A percentile compares a stretch with the other conserved stretches of the same genome.
Evolutionary conservation across 2,329 filamentous ascomycete genomes (phyloP).

Genomic region (Aspergillus eucalypticola): DNA sequence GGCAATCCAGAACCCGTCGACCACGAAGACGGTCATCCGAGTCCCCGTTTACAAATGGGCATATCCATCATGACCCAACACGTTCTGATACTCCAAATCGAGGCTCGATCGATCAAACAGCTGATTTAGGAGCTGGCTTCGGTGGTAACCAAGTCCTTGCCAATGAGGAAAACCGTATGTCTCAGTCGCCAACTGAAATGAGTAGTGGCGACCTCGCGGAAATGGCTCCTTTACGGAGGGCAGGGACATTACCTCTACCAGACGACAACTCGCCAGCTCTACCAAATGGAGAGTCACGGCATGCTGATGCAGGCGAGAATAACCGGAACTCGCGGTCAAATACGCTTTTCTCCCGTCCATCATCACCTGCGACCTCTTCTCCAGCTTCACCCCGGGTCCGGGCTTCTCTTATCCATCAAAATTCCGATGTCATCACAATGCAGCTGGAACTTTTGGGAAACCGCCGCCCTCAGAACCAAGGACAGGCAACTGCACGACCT

Average conservation of each 20-base stretch:
- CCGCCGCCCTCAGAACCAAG: slow-evolving; percentile 26
- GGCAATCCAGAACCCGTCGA: slow-evolving; percentile 22
- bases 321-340: slow-evolving; percentile 39
- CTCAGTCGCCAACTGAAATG: slow-evolving; percentile 43
- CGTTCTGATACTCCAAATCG: slow-evolving; percentile 15
- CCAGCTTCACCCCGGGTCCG: slow-evolving; percentile 44
- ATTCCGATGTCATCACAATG: slow-evolving; percentile 48
- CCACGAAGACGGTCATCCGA: slow-evolving; percentile 16
- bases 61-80: slow-evolving; percentile 18
- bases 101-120: slow-evolving; percentile 13
- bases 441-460: slow-evolving; percentile 43
- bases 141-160: slow-evolving; percentile 25
- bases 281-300: slow-evolving; percentile 15
- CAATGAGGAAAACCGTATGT: slow-evolving; percentile 39
- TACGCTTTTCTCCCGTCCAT: slow-evolving; percentile 42
- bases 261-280: slow-evolving; percentile 11
- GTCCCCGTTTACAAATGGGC: slow-evolving; percentile 18
- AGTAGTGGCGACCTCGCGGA: slow-evolving; percentile 35
- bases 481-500: slow-evolving; percentile 17
- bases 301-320: slow-evolving; percentile 13
- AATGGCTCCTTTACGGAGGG: slow-evolving; percentile 26
- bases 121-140: slow-evolving; percentile 22
- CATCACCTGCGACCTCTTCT: slow-evolving; percentile 44
- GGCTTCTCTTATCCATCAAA: slow-evolving; percentile 46
- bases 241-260: slow-evolving; percentile 20